These are phyloP conservation scores for Yarrowia porcina DNA, from an alignment of 805 yeast species.

Conservation along the genomic window DNA sequence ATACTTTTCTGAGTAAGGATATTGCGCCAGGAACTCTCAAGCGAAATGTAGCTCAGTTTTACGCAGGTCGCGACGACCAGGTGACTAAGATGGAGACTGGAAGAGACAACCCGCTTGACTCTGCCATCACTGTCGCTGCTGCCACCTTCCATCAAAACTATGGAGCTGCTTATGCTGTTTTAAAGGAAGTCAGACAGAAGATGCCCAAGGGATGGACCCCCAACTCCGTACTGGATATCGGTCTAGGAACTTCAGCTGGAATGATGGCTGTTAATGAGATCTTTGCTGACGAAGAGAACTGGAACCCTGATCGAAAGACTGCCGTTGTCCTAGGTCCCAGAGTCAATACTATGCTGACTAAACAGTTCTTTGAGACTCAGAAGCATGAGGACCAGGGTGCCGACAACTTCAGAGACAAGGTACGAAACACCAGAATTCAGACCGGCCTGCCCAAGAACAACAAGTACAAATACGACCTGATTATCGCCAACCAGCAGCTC, in stretches of 20 bases:
- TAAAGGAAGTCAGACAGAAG: slow-evolving; percentile 62
- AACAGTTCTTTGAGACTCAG: slow-evolving; percentile 69
- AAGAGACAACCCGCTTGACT: background rate
- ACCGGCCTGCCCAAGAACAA: background rate
- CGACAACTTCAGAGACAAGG: background rate
- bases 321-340: slow-evolving; percentile 61
- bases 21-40: slow-evolving; percentile 59
- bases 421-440: slow-evolving; percentile 32
- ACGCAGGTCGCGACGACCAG: slow-evolving; percentile 31
- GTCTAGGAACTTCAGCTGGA: slow-evolving; percentile 91
- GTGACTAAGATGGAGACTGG: background rate
- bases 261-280: slow-evolving; percentile 82
- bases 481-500: slow-evolving; percentile 78
- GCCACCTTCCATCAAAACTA: slow-evolving; percentile 79
- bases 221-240: slow-evolving; percentile 65
- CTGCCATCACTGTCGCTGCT: slow-evolving; percentile 39
- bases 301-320: slow-evolving; percentile 61
- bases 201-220: slow-evolving; percentile 55
- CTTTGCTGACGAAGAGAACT: slow-evolving; percentile 51
- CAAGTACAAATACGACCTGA: slow-evolving; percentile 57
- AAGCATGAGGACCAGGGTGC: slow-evolving; percentile 29
- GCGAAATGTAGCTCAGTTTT: slow-evolving; percentile 57
- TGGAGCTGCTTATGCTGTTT: slow-evolving; percentile 61
- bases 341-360: slow-evolving; percentile 76
- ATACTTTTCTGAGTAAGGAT: background rate